Evolutionary conservation across 306 rosid species (phyloP), one percentile per base, ranked within the genome.

Genomic region (Argentina anserina): DNA sequence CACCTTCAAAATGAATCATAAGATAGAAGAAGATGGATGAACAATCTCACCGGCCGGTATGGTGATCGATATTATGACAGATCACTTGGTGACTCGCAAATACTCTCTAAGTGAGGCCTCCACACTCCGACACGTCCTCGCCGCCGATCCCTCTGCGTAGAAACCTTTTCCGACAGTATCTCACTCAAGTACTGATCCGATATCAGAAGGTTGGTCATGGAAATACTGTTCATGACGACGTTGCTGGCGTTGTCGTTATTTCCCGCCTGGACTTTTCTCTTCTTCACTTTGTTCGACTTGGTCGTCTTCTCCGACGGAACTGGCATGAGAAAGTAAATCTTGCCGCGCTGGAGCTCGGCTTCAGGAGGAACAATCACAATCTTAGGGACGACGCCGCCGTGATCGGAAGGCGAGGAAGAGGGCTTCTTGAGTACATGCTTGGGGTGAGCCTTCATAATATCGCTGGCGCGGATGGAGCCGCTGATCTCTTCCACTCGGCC

Each of bases 291-390:
- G 39, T 66, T 59, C 4, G 79, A 21, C 42, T 43, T 63, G 0
- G 74, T 52, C 28, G 74, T 42, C 18, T 89, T 84, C 10, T 76
- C 84, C 6, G 75, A 53, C 5, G 96, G 93, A 14, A 82, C 71
- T 0, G 96, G 98, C 88, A 90, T 94, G 69, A 94, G 98, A 80
- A 94, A 94, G 96, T 94, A 94, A 85, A 94, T 94, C 90, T 91
- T 94, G 18, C 98, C 98, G 0, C 97, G 96, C 31, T 88, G 90
- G 55, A 94, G 98, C 34, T 87, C 86, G 0, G 98, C 97, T 13
- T 94, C 98, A 2, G 98, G 98, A 0, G 96, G 96, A 40, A 94
- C 91, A n/a, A 94, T 79, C 0, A 88, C 91, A 77, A 94, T 91
- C 83, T 81, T 89, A 3, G 97, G 93, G 34, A 85, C 88, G 64